A percentile compares a stretch with the other conserved stretches of the same genome.
phyloP scores from a whole-genome alignment of 805 yeast species.

The Saturnispora sekii region DNA sequence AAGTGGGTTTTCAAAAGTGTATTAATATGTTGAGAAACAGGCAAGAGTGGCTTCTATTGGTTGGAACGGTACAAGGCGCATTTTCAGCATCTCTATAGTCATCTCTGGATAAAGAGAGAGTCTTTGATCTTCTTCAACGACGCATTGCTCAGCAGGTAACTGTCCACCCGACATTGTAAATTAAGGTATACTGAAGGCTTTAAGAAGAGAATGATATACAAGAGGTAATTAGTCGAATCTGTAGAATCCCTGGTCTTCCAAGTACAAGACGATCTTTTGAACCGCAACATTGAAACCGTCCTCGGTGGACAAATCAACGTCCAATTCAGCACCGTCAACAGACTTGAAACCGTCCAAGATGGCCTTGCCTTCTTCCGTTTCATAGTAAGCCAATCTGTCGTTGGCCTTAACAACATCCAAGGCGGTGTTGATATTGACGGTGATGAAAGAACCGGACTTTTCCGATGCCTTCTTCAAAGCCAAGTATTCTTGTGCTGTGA shows the following conservation, averaged over 20 bases:
- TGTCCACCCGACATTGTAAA: too few species aligned
- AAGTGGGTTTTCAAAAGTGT: too few species aligned
- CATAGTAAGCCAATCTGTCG: slow-evolving; percentile 42
- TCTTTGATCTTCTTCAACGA: too few species aligned
- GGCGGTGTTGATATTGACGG: slow-evolving; percentile 43
- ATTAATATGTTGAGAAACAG: too few species aligned
- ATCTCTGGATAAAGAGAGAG: too few species aligned
- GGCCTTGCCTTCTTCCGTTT: slow-evolving; percentile 34
- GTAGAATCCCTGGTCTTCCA: slow-evolving; percentile 81
- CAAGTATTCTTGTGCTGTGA: slow-evolving; percentile 34
- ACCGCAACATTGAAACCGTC: slow-evolving; percentile 60
- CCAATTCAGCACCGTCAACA: slow-evolving; percentile 47
- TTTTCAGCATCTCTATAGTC: too few species aligned
- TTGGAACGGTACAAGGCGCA: too few species aligned
- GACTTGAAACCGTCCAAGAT: slow-evolving; percentile 35
- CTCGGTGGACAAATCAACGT: slow-evolving; percentile 39
- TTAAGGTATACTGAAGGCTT: too few species aligned
- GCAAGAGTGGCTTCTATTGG: too few species aligned
- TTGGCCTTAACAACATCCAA: slow-evolving; percentile 34
- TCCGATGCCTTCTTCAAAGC: slow-evolving; percentile 34
- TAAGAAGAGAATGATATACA: not conserved
- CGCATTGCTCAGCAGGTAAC: too few species aligned
- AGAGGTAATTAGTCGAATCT: slow-evolving; percentile 23
- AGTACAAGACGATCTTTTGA: slow-evolving; percentile 58
- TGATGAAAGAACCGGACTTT: slow-evolving; percentile 41